Conservation (phyloP, 495 filamentous ascomycete species). For the Sordaria brevicollis region DNA sequence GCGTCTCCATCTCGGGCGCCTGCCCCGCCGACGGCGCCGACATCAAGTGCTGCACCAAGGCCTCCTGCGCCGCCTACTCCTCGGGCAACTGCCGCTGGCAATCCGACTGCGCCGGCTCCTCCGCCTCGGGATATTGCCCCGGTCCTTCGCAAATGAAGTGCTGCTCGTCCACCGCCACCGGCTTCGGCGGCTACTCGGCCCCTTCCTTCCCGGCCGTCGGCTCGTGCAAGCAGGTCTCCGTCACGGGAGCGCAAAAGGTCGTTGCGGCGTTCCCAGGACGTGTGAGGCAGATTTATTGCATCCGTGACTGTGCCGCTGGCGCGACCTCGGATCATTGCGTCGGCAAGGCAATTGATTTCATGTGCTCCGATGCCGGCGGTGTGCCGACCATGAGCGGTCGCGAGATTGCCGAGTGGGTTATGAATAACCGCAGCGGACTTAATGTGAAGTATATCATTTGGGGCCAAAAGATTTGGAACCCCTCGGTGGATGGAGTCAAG, state of each 20-base stretch:
- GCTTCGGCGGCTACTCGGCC: conserved; percentile 20
- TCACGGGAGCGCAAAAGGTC: conserved; percentile 22
- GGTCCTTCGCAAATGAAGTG: conserved; percentile 30
- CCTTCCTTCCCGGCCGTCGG: conserved; percentile 22
- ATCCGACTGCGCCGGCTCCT: conserved; percentile 24
- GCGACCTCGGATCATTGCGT: conserved; percentile 29
- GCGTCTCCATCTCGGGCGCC: conserved; percentile 19
- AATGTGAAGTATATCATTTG: conserved; percentile 39
- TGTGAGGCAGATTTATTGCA: conserved; percentile 28
- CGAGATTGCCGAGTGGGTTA: conserved; percentile 36
- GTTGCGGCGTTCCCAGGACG: conserved; percentile 26
- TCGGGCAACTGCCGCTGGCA: conserved; percentile 28
- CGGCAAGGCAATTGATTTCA: conserved; percentile 32
- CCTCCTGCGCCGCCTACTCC: conserved; percentile 19
- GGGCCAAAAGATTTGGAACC: conserved; percentile 38
- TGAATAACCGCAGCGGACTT: conserved; percentile 28
- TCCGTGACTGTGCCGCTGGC: conserved; percentile 19
- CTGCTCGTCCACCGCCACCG: conserved; percentile 20
- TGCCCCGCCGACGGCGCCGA: conserved; percentile 26
- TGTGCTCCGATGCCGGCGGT: conserved; percentile 30
- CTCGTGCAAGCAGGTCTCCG: conserved; percentile 26
- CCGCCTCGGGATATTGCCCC: conserved; percentile 23
- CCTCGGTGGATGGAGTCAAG: conserved; percentile 18
- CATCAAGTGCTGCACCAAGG: conserved; percentile 34
- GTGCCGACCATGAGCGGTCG: conserved; percentile 23